These are phyloP conservation scores for Trametes sp. DNA, from an alignment of 1,284 basidiomycete species.

Conservation along the genomic window DNA sequence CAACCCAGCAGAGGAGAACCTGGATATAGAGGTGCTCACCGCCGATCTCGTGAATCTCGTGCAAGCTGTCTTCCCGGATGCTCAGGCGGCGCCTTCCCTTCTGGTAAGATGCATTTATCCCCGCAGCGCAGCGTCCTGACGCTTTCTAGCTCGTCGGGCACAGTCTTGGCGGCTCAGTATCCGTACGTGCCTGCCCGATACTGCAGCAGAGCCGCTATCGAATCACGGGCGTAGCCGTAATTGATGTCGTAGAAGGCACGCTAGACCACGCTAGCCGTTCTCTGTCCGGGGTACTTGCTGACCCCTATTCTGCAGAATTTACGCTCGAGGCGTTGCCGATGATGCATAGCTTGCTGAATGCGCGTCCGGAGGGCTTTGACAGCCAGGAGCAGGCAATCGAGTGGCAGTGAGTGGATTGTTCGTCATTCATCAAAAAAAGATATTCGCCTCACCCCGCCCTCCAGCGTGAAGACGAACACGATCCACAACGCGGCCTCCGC, in stretches of 20 bases:
- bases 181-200: slow-evolving; percentile 72
- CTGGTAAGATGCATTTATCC: slow-evolving; percentile 57
- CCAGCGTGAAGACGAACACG: slow-evolving; percentile 76
- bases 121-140: not conserved
- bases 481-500: slow-evolving; percentile 85
- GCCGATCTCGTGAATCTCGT: slow-evolving; percentile 77
- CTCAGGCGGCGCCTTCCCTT: slow-evolving; percentile 69
- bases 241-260: slow-evolving; percentile 96
- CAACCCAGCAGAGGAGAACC: slow-evolving; percentile 59
- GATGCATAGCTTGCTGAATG: slow-evolving; percentile 90
- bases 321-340: slow-evolving; percentile 91
- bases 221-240: slow-evolving; percentile 84
- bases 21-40: slow-evolving; percentile 76
- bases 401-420: slow-evolving; percentile 86
- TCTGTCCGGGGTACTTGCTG: not conserved
- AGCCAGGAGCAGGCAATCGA: slow-evolving; percentile 87
- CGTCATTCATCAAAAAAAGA: not conserved
- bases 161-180: slow-evolving; percentile 91
- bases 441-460: slow-evolving; percentile 8
- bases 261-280: not conserved
- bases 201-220: slow-evolving; percentile 75
- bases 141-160: slow-evolving; percentile 80
- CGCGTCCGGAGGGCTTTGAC: slow-evolving; percentile 85
- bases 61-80: slow-evolving; percentile 72
- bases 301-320: slow-evolving; percentile 65